Base-by-base conservation (phyloP, 306 rosid genomes). In the Inga leiocalycina region DNA sequence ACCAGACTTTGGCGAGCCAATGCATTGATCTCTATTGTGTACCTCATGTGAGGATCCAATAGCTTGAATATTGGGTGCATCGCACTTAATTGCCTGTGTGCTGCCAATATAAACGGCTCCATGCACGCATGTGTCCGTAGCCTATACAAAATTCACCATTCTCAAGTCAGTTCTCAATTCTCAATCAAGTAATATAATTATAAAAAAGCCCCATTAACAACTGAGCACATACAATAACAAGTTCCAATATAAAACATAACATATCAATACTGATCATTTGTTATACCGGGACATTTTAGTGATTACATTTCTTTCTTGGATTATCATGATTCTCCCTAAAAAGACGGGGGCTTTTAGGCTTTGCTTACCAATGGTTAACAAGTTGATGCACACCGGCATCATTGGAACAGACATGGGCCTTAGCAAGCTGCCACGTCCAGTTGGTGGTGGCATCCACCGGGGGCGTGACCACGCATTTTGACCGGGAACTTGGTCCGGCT, bases 381-480 rank as follows among this genome's bases (percentile, higher is more conserved):
- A 94, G 98, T 76, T 94, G 98, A 88, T 94, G 98, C 70, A 91
- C 95, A 0, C 98, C 98, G 0, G 93, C 93, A 10, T 94, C 98
- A 22, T 94, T 94, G 87, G 98, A 80, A 78, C 94, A 87, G 34
- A 90, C 94, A 7, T 94, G 98, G 10, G 98, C 92, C 83, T 94
- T 94, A 74, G 98, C 98, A 48, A 94, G 92, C 78, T 91, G 95
- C 98, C 98, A 94, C 74, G 62, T 22, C 98, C 98, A 94, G 43
- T 83, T 91, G 81, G 89, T 71, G 2, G 98, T 92, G 20, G 98
- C 98, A 27, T 94, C 97, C 0, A 78, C 88, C 0, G 94, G 89
- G 15, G 93, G 93, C 1, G 90, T 91, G 69, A 92, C 82, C 2
- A 94, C 89, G 2, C 84, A 94, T 72, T 92, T 92, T 0, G 90